Base-by-base conservation (phyloP, 2,329 filamentous ascomycete species). In the Fusarium napiforme region DNA sequence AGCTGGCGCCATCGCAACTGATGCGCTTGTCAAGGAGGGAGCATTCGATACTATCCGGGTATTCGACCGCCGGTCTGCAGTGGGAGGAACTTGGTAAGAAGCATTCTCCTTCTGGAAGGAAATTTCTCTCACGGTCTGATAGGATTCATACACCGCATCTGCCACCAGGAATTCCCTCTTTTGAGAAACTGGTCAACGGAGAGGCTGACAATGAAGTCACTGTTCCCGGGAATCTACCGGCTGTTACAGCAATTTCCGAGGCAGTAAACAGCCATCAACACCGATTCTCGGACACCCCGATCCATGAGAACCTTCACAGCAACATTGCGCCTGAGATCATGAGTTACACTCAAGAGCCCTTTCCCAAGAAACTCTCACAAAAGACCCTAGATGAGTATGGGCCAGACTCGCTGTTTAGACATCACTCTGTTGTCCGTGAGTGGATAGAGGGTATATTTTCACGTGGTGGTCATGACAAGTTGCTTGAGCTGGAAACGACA, bases 221-320 rank as follows among this genome's bases (percentile, higher is more conserved):
- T 3, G 45, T 77, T 14, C 75, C 75, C 10, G 53, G 60, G 21
- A 59, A 62, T 6, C 32, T 69, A 9, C 75, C 75, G 9, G 71
- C 75, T 1, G 61, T 76, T 2, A 74, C 75, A 2, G 47, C 71
- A 23, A 19, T 77, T 16, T 65, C 69, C 1, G 65, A 74, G 19
- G 39, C 19, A 21, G 55, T 76, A n/a, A 77, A 77, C 15, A 55
- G 64, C 7, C 63, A 77, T 10, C 75, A 77, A 36, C 15, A 71
- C 7, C 60, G 72, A 21, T 77, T 77, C 49, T 76, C 67, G 12
- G 65, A 69, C 14, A 69, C 59, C 4, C 26, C 67, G 2, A 53
- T 65, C 11, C 60, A 65, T 23, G 59, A 65, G 30, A 69, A 70
- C 14, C 21, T 70, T 4, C 66, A 70, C 5, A 70, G 71, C 40